These are phyloP conservation scores for Pseudogymnoascus sp. DNA, from an alignment of 2,329 filamentous ascomycete genomes.

Conservation along the genomic window DNA sequence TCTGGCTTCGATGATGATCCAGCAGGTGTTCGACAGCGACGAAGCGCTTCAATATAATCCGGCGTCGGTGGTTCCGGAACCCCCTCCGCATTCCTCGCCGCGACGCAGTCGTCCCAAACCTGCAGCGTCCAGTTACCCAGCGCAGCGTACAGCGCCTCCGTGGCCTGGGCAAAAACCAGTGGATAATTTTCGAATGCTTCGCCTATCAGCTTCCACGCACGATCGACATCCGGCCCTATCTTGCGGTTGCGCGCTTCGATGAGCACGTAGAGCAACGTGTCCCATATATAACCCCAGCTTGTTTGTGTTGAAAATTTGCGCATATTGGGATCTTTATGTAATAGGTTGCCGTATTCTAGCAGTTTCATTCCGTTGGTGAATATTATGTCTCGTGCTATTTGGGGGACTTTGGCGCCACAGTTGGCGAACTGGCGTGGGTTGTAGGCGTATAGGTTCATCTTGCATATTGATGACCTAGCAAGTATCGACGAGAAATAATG, in stretches of 20 bases:
- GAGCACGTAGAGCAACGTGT: constrained; percentile 26
- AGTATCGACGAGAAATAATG: constrained; percentile 15
- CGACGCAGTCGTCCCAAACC: constrained; percentile 23
- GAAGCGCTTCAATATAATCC: constrained; percentile 20
- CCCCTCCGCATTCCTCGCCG: constrained; percentile 17
- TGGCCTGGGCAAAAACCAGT: constrained; percentile 16
- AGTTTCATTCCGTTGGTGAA: constrained; percentile 19
- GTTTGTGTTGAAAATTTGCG: constrained; percentile 24
- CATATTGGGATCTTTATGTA: constrained; percentile 17
- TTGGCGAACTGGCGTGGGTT: constrained; percentile 16
- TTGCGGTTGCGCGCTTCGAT: constrained; percentile 23
- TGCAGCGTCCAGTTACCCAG: constrained; percentile 24
- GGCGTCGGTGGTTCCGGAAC: constrained; percentile 17
- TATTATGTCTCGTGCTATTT: constrained; percentile 19
- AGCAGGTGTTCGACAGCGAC: constrained; percentile 14
- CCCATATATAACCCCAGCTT: constrained; percentile 26
- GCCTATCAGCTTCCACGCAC: constrained; percentile 22
- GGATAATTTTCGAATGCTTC: constrained; percentile 20
- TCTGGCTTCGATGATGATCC: constrained; percentile 6
- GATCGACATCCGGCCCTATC: constrained; percentile 24
- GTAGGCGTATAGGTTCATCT: constrained; percentile 19
- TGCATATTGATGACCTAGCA: constrained; percentile 17
- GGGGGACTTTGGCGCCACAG: constrained; percentile 14
- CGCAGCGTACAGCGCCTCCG: constrained; percentile 21
- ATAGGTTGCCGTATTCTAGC: constrained; percentile 20